Conservation (phyloP, 2,329 filamentous ascomycete species). For the Trichocomaceae sp. region DNA sequence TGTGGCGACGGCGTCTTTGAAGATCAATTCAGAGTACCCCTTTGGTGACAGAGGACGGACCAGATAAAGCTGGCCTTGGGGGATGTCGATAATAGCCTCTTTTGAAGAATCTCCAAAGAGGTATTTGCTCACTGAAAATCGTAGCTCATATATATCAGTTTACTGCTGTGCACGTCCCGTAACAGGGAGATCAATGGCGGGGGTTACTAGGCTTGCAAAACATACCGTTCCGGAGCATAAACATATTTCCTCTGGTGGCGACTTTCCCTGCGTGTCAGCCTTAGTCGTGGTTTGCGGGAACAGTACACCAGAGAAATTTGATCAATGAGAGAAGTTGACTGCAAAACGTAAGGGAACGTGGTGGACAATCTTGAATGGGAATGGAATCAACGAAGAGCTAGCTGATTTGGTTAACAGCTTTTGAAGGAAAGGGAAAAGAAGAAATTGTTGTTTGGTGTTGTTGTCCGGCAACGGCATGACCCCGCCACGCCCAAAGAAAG, state of each 20-base stretch:
- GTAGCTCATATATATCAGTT: constrained; percentile 6
- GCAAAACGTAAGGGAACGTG: neutral
- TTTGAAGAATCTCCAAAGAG: constrained; percentile 85
- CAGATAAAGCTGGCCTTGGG: constrained; percentile 94
- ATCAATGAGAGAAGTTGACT: neutral
- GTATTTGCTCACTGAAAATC: constrained; percentile 69
- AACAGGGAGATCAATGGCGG: constrained; percentile 19
- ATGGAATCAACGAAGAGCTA: neutral
- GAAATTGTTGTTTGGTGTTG: constrained; percentile 7
- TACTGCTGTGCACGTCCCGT: neutral
- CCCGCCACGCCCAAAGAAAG: constrained; percentile 1
- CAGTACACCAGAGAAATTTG: neutral
- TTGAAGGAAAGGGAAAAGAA: constrained; percentile 1
- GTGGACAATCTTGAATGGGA: no score
- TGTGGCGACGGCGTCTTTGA: constrained; percentile 89
- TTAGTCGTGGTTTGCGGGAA: neutral
- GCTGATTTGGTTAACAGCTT: neutral
- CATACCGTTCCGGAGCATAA: constrained; percentile 53
- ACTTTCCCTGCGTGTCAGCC: constrained; percentile 15
- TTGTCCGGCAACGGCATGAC: constrained; percentile 16
- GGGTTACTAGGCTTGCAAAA: constrained; percentile 21
- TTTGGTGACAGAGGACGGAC: constrained; percentile 93
- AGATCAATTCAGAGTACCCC: constrained; percentile 97
- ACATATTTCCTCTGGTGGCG: constrained; percentile 38
- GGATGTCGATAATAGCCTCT: constrained; percentile 87